phyloP scores from a whole-genome alignment of 345 rosid genomes.

The Barbarea vulgaris region DNA sequence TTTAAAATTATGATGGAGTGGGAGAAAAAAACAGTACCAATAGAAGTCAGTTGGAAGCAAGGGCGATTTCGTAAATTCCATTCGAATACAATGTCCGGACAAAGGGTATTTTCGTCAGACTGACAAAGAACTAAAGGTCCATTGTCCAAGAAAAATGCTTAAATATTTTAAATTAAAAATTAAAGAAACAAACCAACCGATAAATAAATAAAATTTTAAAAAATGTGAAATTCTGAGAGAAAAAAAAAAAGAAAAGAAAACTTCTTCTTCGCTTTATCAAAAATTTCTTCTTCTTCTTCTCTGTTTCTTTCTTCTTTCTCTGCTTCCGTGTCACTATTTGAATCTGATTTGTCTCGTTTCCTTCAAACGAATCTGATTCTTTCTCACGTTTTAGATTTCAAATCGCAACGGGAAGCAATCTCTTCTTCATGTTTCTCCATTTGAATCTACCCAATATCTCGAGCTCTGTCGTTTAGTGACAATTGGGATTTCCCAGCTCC shows the following conservation, averaged over 20 bases:
- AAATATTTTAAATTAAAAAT: not conserved
- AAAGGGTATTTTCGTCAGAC: slow-evolving; percentile 33
- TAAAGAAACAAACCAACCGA: slow-evolving; percentile 24
- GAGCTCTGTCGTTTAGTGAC: slow-evolving; percentile 37
- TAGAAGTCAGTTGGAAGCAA: slow-evolving; percentile 14
- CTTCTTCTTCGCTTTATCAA: slow-evolving; percentile 29
- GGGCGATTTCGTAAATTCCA: not conserved
- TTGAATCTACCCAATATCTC: slow-evolving; percentile 33
- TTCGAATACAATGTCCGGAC: not conserved
- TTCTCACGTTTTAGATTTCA: slow-evolving; percentile 42
- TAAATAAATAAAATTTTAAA: not conserved
- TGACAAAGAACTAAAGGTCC: slow-evolving; percentile 22
- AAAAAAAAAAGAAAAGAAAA: too few species aligned
- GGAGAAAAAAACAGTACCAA: slow-evolving; percentile 8
- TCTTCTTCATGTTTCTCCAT: not conserved
- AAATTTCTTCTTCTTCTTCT: slow-evolving; percentile 25
- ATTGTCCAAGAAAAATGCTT: slow-evolving; percentile 38
- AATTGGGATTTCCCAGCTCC: slow-evolving; percentile 27
- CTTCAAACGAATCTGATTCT: slow-evolving; percentile 47
- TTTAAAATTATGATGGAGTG: slow-evolving; percentile 9
- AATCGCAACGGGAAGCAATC: slow-evolving; percentile 37
- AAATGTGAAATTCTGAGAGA: not conserved
- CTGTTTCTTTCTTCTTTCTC: slow-evolving; percentile 10
- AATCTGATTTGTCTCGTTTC: slow-evolving; percentile 34
- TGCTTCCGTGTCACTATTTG: slow-evolving; percentile 41